A percentile compares a stretch with the other conserved stretches of the same genome.
Evolutionary conservation across 2,329 filamentous ascomycete genomes (phyloP).

Genomic region (Colletotrichum sp.): DNA sequence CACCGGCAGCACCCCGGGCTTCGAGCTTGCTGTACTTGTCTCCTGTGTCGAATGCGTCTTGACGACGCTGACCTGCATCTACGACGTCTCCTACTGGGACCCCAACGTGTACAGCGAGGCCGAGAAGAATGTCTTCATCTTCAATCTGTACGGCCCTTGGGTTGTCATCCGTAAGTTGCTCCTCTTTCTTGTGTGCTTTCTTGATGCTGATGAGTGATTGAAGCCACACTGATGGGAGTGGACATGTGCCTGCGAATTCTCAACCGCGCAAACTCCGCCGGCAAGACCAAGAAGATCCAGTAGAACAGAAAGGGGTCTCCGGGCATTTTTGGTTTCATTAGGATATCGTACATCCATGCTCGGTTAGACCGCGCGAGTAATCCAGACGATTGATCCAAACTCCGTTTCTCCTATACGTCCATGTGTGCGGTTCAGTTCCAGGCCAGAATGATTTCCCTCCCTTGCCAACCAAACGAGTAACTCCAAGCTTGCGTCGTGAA

Average conservation of each 20-base stretch:
- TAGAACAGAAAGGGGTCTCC: constrained; percentile 23
- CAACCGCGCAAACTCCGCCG: constrained; percentile 38
- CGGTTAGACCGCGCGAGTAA: neutral
- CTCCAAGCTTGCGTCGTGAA: neutral
- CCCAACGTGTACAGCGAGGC: constrained; percentile 43
- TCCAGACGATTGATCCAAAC: neutral
- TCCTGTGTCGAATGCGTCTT: constrained; percentile 57
- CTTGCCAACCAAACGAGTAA: neutral
- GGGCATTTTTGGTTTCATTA: constrained; percentile 1
- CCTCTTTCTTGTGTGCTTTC: neutral
- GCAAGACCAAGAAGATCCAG: constrained; percentile 45
- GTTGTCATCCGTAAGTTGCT: constrained; percentile 53
- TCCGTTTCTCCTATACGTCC: constrained; percentile 1
- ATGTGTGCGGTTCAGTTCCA: neutral
- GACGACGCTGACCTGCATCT: constrained; percentile 55
- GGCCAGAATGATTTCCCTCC: neutral
- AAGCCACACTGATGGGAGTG: constrained; percentile 53
- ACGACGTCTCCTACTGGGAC: constrained; percentile 55
- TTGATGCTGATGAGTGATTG: neutral
- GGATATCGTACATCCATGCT: constrained; percentile 7
- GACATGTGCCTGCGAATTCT: constrained; percentile 62
- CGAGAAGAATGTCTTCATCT: constrained; percentile 51
- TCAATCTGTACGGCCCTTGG: constrained; percentile 57
- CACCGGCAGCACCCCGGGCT: constrained; percentile 32
- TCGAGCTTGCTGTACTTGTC: constrained; percentile 55